Evolutionary conservation across 352 stramenopile species (phyloP).

Genomic region (Pythium aphanidermatum): DNA sequence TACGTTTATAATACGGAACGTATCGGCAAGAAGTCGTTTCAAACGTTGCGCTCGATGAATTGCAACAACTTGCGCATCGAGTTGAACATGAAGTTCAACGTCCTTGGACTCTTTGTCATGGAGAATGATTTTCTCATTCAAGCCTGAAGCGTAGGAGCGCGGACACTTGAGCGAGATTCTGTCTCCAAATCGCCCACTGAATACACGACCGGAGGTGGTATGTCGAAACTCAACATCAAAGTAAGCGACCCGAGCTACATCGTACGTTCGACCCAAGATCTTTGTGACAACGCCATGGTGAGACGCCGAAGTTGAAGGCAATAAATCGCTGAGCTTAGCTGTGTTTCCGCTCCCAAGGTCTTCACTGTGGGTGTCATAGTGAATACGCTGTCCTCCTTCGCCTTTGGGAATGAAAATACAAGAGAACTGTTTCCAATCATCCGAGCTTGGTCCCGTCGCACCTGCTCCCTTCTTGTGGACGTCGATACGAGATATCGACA

Average conservation of each 20-base stretch:
- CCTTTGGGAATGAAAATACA: slow-evolving; percentile 45
- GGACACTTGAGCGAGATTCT: slow-evolving; percentile 23
- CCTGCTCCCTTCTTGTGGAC: background rate
- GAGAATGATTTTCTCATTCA: slow-evolving; percentile 30
- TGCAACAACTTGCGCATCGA: slow-evolving; percentile 41
- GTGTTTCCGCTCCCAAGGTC: slow-evolving; percentile 31
- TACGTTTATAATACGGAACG: slow-evolving; percentile 54
- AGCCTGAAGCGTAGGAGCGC: slow-evolving; percentile 16
- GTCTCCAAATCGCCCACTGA: slow-evolving; percentile 36
- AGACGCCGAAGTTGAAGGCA: slow-evolving; percentile 6
- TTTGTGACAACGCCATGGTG: slow-evolving; percentile 2
- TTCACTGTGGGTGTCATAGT: slow-evolving; percentile 41
- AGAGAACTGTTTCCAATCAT: slow-evolving; percentile 34
- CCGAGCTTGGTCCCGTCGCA: background rate
- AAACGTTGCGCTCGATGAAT: slow-evolving; percentile 47
- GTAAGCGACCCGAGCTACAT: slow-evolving; percentile 45
- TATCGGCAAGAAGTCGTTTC: slow-evolving; percentile 46
- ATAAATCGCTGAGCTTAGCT: slow-evolving; percentile 30
- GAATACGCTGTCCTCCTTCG: slow-evolving; percentile 34
- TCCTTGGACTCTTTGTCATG: slow-evolving; percentile 37
- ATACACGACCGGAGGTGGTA: slow-evolving; percentile 25
- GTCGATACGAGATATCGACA: slow-evolving; percentile 26
- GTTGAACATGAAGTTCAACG: slow-evolving; percentile 24
- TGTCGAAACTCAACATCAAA: slow-evolving; percentile 47
- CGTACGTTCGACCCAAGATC: slow-evolving; percentile 48